Evolutionary conservation across 2,329 filamentous ascomycete species (phyloP).

Genomic region (Sphaerulina vaccinii): DNA sequence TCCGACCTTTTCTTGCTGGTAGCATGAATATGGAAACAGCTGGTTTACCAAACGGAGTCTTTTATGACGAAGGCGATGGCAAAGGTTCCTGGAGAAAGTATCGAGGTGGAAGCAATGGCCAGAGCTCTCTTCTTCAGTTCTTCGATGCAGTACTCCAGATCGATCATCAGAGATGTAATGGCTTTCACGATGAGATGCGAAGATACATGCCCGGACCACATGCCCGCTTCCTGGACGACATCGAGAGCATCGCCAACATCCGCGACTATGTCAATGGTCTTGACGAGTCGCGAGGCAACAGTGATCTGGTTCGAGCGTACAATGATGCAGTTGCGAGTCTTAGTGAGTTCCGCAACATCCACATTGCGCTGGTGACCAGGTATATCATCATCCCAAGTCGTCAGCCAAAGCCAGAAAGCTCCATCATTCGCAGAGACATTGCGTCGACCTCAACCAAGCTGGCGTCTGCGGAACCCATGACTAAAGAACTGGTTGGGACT

Average conservation of each 20-base stretch:
- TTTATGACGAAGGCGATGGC: slow-evolving; percentile 52
- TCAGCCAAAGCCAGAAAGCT: slow-evolving; percentile 27
- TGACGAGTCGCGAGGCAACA: slow-evolving; percentile 26
- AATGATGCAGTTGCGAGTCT: slow-evolving; percentile 49
- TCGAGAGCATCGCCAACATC: slow-evolving; percentile 48
- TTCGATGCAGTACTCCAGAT: slow-evolving; percentile 55
- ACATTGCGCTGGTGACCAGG: slow-evolving; percentile 54
- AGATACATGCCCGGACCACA: slow-evolving; percentile 56
- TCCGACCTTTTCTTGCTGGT: slow-evolving; percentile 54
- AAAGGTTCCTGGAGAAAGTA: slow-evolving; percentile 52
- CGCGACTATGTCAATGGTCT: slow-evolving; percentile 44
- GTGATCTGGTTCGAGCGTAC: slow-evolving; percentile 44
- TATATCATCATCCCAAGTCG: slow-evolving; percentile 51
- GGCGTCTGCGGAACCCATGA: slow-evolving; percentile 33
- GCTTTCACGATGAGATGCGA: slow-evolving; percentile 47
- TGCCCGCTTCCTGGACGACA: slow-evolving; percentile 49
- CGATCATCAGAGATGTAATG: slow-evolving; percentile 40
- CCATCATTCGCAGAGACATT: slow-evolving; percentile 40
- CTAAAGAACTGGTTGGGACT: slow-evolving; percentile 48
- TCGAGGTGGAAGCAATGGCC: slow-evolving; percentile 56
- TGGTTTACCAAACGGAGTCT: slow-evolving; percentile 52
- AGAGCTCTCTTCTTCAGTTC: slow-evolving; percentile 55
- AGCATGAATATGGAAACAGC: slow-evolving; percentile 55
- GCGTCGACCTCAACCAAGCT: slow-evolving; percentile 48
- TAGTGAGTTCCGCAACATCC: slow-evolving; percentile 50